phyloP scores from a whole-genome alignment of 129 eudicot species.

The Kitagawia praeruptora region DNA sequence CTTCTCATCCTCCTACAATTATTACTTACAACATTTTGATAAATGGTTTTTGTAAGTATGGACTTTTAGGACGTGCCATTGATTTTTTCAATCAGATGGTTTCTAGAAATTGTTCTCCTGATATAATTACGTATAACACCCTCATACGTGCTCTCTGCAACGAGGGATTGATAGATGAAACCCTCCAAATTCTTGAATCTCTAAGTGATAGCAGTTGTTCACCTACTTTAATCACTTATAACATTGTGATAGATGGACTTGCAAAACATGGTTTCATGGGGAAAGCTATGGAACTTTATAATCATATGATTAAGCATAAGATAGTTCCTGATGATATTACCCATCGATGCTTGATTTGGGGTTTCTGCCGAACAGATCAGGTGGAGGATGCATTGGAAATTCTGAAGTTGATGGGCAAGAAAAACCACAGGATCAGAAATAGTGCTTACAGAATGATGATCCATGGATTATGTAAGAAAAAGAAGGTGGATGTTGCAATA shows the following conservation, averaged over 20 bases:
- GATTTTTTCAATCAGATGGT: slow-evolving; percentile 53
- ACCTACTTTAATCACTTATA: slow-evolving; percentile 59
- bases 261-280: slow-evolving; percentile 63
- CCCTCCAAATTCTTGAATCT: slow-evolving; percentile 40
- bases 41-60: slow-evolving; percentile 56
- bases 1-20: slow-evolving; percentile 34
- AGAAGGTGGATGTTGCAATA: slow-evolving; percentile 47
- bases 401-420: slow-evolving; percentile 40
- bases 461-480: slow-evolving; percentile 40
- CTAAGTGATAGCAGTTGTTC: slow-evolving; percentile 34
- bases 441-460: slow-evolving; percentile 53
- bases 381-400: slow-evolving; percentile 55
- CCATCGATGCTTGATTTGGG: slow-evolving; percentile 54
- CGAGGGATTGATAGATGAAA: slow-evolving; percentile 49
- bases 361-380: slow-evolving; percentile 50
- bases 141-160: slow-evolving; percentile 55
- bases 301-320: slow-evolving; percentile 28
- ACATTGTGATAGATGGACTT: slow-evolving; percentile 64
- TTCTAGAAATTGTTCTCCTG: slow-evolving; percentile 34
- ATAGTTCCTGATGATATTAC: slow-evolving; percentile 63
- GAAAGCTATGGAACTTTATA: slow-evolving; percentile 48
- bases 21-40: slow-evolving; percentile 70
- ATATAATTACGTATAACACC: slow-evolving; percentile 76
- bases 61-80: slow-evolving; percentile 63
- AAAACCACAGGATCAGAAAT: slow-evolving; percentile 34